phyloP scores from a whole-genome alignment of 2,329 filamentous ascomycete species.

The Monilinia vaccinii-corymbosi region DNA sequence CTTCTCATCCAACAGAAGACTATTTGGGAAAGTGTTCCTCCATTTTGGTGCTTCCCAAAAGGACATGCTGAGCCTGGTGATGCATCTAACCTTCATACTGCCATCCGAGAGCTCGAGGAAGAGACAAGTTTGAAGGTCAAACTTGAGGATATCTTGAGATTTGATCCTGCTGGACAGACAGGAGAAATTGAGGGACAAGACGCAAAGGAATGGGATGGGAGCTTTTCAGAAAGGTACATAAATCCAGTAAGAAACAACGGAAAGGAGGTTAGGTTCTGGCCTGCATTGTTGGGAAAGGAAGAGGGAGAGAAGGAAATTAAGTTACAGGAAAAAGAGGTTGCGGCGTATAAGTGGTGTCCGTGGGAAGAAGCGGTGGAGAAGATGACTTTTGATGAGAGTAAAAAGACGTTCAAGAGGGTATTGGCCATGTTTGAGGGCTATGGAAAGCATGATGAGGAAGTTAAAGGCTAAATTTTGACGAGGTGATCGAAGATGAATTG shows the following conservation, averaged over 20 bases:
- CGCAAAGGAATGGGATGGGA: conserved; percentile 7
- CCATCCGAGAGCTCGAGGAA: conserved; percentile 15
- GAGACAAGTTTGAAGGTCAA: conserved; percentile 13
- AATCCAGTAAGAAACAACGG: conserved; percentile 11
- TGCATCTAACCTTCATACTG: conserved; percentile 3
- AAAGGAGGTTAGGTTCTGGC: conserved; percentile 17
- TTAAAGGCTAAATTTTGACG: not conserved
- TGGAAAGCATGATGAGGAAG: not conserved
- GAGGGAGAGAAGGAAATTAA: conserved; percentile 11
- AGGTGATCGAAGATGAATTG: not conserved
- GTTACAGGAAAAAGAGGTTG: conserved; percentile 17
- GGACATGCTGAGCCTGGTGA: conserved; percentile 16
- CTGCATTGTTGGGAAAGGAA: conserved; percentile 6
- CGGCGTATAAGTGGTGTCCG: conserved; percentile 14
- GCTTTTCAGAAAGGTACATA: conserved; percentile 10
- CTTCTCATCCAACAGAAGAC: conserved; percentile 18
- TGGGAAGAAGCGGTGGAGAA: conserved; percentile 13
- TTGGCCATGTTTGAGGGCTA: not conserved
- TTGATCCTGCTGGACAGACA: not conserved
- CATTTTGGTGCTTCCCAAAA: conserved; percentile 19
- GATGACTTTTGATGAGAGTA: conserved; percentile 13
- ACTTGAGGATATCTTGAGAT: conserved; percentile 5
- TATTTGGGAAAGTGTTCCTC: not conserved
- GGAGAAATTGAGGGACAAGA: conserved; percentile 5
- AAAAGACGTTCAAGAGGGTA: conserved; percentile 11